Conservation (phyloP, 768 basidiomycete species). For the Cystobasidium tubakii region DNA sequence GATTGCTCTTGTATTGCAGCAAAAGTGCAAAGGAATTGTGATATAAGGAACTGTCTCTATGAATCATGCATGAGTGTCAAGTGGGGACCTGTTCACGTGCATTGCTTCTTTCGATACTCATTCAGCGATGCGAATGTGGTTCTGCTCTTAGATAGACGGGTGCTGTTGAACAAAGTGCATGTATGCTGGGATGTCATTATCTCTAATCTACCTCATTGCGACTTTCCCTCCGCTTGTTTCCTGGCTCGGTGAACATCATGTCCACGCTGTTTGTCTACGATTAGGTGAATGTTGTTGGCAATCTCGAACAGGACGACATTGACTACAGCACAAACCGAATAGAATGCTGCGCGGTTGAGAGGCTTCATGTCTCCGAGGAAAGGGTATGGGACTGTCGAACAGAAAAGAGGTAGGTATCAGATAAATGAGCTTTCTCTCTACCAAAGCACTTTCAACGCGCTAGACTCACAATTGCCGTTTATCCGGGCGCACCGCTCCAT, state of each 20-base stretch:
- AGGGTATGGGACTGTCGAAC: slow-evolving; percentile 40
- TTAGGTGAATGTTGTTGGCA: slow-evolving; percentile 32
- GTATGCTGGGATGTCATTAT: too few species aligned
- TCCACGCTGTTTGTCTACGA: slow-evolving; percentile 29
- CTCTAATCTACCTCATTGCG: background rate
- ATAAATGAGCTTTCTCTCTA: background rate
- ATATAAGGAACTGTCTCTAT: too few species aligned
- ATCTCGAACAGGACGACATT: slow-evolving; percentile 37
- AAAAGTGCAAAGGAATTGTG: background rate
- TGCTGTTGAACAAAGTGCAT: too few species aligned
- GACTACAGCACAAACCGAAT: slow-evolving; percentile 35
- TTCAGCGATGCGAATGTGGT: too few species aligned
- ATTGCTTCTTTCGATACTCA: background rate
- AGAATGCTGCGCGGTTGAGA: slow-evolving; percentile 36
- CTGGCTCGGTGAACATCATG: background rate
- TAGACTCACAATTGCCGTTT: slow-evolving; percentile 35
- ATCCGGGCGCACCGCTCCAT: slow-evolving; percentile 38
- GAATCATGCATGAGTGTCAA: too few species aligned
- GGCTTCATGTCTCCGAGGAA: slow-evolving; percentile 38
- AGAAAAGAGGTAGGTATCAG: too few species aligned
- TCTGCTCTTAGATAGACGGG: too few species aligned
- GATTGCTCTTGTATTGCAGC: background rate
- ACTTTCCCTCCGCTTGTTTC: slow-evolving; percentile 19
- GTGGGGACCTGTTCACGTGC: background rate
- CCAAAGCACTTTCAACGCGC: background rate